Evolutionary conservation across 106 monocot genomes (phyloP).

Genomic region (Dioscorea alata): DNA sequence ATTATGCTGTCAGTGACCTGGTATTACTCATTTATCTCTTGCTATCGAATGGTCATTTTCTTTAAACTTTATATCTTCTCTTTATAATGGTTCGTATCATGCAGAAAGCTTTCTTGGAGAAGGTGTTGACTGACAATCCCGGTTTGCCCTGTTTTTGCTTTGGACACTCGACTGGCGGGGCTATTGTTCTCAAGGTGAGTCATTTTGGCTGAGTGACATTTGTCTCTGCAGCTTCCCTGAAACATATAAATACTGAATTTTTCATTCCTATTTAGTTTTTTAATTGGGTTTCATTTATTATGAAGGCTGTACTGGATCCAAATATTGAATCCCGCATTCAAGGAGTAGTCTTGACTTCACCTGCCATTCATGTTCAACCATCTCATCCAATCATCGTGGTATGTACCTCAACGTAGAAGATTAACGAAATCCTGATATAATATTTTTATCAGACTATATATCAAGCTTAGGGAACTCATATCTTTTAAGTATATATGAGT

Average conservation of each 20-base stretch:
- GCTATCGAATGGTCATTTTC: neutral
- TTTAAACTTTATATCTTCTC: neutral
- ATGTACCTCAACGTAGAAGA: too few species aligned
- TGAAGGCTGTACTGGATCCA: conserved; percentile 69
- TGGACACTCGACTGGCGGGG: conserved; percentile 89
- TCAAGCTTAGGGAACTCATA: too few species aligned
- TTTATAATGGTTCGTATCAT: neutral
- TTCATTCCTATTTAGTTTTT: too few species aligned
- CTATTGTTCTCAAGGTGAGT: conserved; percentile 76
- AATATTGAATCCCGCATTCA: conserved; percentile 35
- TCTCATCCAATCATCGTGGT: conserved; percentile 72
- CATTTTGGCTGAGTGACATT: neutral
- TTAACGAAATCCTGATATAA: too few species aligned
- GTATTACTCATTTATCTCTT: conserved; percentile 25
- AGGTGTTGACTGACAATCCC: conserved; percentile 56
- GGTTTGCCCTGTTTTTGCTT: conserved; percentile 77
- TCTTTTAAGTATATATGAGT: too few species aligned
- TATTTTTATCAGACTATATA: too few species aligned
- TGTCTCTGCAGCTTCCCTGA: too few species aligned
- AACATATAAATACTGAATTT: too few species aligned
- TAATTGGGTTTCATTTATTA: neutral
- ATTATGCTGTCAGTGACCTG: conserved; percentile 81
- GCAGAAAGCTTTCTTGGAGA: conserved; percentile 72
- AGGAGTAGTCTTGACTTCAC: conserved; percentile 79
- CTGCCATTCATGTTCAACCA: conserved; percentile 76